Base-by-base conservation (phyloP, 2,329 filamentous ascomycete species). In the Pyricularia pennisetigena region DNA sequence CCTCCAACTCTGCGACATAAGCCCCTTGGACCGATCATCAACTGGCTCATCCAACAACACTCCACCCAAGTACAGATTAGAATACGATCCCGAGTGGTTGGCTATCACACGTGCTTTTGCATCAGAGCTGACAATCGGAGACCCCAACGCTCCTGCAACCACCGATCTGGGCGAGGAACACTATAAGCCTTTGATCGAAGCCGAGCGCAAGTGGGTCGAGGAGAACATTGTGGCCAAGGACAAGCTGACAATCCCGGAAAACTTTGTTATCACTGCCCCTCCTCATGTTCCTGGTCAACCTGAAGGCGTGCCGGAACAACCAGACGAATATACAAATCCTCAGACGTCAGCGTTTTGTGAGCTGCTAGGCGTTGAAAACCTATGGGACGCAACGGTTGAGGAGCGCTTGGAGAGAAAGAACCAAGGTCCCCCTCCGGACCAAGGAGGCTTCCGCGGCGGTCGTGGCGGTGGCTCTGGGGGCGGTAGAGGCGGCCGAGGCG, bases 1-100 rank as follows among this genome's bases (percentile, higher is more conserved):
- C 75, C 82, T 99, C 2, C 93, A 98, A 73, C 82, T 98, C 2
- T 81, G 90, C 41, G 85, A 90, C 35, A 81, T 94, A 23, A 74
- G 79, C 2, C 81, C 87, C 3, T 74, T 83, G 61, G 79, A 82
- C 20, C 57, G 23, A 5, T 61, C 57, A 12, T 61, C 57, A 61
- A 61, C 57, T 9, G 23, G 24, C 23, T 69, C 78, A 0, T 70
- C 77, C 20, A 32, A 75, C 3, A 66, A 0, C 62, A 68, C 2
- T 67, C 74, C 66, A 71, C 78, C 81, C 1, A 87, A 88, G 0
- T 85, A 87, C 72, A 82, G 80, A 12, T 82, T 97, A 0, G 81
- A 88, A 65, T 98, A 99, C 76, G 95, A 99, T 77, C 87, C 89
- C 12, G 95, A 99, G 79, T 99, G 94, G 94, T 88, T 99, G 8